phyloP scores from a whole-genome alignment of 192 early-diverging fungal genomes.

The Linnemannia zychae region DNA sequence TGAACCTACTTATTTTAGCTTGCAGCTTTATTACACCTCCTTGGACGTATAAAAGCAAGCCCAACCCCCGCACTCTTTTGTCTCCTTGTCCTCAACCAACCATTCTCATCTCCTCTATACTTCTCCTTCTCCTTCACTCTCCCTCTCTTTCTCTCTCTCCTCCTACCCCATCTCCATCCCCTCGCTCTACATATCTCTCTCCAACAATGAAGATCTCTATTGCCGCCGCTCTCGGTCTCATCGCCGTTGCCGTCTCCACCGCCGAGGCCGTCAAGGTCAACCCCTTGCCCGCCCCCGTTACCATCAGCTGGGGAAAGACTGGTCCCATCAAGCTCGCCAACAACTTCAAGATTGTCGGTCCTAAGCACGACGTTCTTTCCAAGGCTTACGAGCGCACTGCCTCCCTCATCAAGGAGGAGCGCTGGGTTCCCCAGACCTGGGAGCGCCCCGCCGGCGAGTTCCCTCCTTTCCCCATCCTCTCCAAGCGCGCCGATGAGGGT shows the following conservation, averaged over 20 bases:
- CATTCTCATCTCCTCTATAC: not conserved
- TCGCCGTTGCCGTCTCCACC: conserved; percentile 29
- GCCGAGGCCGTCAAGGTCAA: conserved; percentile 59
- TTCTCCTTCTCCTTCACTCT: no score
- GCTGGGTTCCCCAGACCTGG: conserved; percentile 60
- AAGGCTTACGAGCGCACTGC: conserved; percentile 65
- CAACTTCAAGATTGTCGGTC: conserved; percentile 38
- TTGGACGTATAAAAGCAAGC: not conserved
- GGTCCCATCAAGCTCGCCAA: conserved; percentile 49
- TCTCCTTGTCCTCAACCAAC: not conserved
- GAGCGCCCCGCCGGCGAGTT: conserved; percentile 46
- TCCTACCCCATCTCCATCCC: not conserved
- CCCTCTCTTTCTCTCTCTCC: conserved; percentile 1
- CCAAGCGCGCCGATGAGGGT: conserved; percentile 37
- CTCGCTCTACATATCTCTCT: not conserved
- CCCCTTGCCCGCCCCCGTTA: conserved; percentile 56
- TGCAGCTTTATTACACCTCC: not conserved
- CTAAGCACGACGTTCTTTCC: conserved; percentile 53
- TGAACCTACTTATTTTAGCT: no score
- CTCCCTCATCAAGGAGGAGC: conserved; percentile 62
- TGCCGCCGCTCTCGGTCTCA: conserved; percentile 58
- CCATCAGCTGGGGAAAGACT: conserved; percentile 44
- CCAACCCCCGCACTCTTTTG: not conserved
- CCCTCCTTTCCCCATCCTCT: conserved; percentile 48
- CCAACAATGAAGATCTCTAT: conserved; percentile 45